Percentiles rank a stretch among this genome's conserved stretches.
Evolutionary conservation across 2,329 filamentous ascomycete genomes (phyloP).

Genomic region (Leptographium lundbergii): DNA sequence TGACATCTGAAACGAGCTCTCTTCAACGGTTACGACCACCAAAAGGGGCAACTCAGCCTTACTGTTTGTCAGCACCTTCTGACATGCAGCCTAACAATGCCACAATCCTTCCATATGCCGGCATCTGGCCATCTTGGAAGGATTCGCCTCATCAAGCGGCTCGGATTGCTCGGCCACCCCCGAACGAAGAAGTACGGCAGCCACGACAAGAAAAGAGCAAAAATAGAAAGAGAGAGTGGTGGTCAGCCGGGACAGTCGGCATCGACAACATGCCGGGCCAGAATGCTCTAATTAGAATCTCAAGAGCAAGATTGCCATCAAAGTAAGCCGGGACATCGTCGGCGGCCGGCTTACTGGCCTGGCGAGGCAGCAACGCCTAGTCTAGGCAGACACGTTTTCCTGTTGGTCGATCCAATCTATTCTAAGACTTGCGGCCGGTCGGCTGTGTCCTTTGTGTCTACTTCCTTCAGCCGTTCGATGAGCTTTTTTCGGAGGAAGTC

Average conservation of each 20-base stretch:
- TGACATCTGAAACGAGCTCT: background rate
- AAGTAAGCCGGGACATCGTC: background rate
- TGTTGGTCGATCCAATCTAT: background rate
- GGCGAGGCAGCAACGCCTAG: too few relatives aligned
- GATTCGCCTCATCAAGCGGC: background rate
- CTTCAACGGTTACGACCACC: background rate
- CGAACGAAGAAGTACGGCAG: background rate
- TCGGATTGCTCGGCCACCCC: background rate
- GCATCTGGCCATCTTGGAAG: background rate
- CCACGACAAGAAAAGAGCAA: background rate
- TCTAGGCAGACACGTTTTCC: too few relatives aligned
- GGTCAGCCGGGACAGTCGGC: background rate
- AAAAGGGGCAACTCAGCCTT: background rate
- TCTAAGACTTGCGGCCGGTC: constrained; percentile 10
- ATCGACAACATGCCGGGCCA: background rate
- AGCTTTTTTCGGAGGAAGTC: constrained; percentile 42
- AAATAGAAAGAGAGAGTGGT: background rate
- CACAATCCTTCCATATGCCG: background rate
- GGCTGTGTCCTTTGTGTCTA: constrained; percentile 27
- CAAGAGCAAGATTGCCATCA: background rate
- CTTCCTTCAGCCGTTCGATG: constrained; percentile 36
- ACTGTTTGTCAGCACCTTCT: background rate
- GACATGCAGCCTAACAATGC: background rate
- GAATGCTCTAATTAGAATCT: too few relatives aligned
- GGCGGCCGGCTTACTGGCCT: too few relatives aligned